Evolutionary conservation across 164 flowering plant genomes (phyloP), one percentile per base, ranked within the genome.

Genomic region (Piper longum): DNA sequence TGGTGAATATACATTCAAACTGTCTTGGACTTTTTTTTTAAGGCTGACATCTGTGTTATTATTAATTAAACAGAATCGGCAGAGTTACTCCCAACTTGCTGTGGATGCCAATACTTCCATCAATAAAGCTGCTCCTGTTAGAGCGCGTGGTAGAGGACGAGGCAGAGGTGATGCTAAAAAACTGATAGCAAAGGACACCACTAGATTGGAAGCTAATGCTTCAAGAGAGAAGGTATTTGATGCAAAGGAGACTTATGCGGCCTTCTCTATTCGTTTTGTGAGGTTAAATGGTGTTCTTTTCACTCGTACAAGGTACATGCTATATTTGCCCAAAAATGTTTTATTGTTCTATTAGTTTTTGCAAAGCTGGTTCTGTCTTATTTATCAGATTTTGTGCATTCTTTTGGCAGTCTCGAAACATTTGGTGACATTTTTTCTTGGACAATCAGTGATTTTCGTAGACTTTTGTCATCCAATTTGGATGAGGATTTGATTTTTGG

Each of bases 201-300:
- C 48, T 7, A 77, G 71, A 70, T 39, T 42, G 41, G 90, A 79
- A 57, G 54, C 69, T 4, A 70, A 57, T 69, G 59, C 70, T 48
- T 54, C 61, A 7, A 78, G 80, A 69, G 95, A 79, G 54, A 73
- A 43, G 57, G 67, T 62, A 14, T 42, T 70, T 70, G 42, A 60
- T 66, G 64, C 68, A 6, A 66, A 64, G 12, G 95, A 84, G 43
- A 70, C 67, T 48, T 76, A 66, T 48, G 88, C 82, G 73, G 67
- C 79, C 43, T 87, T 95, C 61, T 77, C 87, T 72, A 80, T 76
- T 71, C 80, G 86, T 40, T 95, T 88, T 82, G 86, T 95, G 43
- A 82, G 97, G 55, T 76, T 95, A 11, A 87, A 84, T 85, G 99
- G 99, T 59, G 85, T 95, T 70, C 86, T 95, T 41, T 95, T 95